These are phyloP conservation scores for Oryza meridionalis DNA, from an alignment of 176 grass and related monocot species.

Conservation along the genomic window DNA sequence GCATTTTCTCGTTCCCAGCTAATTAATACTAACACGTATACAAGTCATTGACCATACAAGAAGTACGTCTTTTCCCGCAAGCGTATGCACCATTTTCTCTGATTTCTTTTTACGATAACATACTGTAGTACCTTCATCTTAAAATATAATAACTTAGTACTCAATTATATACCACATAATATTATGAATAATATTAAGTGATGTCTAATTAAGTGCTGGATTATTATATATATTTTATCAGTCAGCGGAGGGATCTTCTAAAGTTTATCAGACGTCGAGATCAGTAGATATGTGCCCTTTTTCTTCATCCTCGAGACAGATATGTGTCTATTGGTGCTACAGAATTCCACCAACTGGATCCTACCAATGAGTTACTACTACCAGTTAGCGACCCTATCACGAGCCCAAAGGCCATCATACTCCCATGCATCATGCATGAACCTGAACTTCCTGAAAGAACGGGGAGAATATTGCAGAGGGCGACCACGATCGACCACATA, in stretches of 20 bases:
- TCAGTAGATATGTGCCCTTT: constrained; percentile 3
- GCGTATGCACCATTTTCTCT: neutral
- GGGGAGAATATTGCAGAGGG: neutral
- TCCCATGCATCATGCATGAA: neutral
- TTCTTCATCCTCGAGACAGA: neutral
- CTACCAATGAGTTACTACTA: neutral
- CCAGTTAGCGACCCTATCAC: constrained; percentile 12
- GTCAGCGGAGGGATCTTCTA: neutral
- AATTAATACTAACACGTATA: neutral
- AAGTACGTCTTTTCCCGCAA: neutral
- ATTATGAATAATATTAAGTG: too few species aligned
- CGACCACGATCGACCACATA: neutral
- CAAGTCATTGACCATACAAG: neutral
- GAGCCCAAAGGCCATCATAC: constrained; percentile 40
- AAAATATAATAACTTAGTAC: too few species aligned
- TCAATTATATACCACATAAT: too few species aligned
- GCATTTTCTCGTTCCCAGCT: neutral
- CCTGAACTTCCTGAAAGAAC: neutral
- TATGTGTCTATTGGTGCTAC: constrained; percentile 6
- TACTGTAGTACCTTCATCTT: neutral
- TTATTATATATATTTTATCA: too few species aligned
- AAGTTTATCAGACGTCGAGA: constrained; percentile 11
- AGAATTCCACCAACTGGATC: neutral
- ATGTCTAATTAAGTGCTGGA: too few species aligned
- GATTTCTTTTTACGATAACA: neutral